These are phyloP conservation scores for Cyanidiococcus yangmingshanensis DNA, from an alignment of 23 red algal species.

Conservation along the genomic window DNA sequence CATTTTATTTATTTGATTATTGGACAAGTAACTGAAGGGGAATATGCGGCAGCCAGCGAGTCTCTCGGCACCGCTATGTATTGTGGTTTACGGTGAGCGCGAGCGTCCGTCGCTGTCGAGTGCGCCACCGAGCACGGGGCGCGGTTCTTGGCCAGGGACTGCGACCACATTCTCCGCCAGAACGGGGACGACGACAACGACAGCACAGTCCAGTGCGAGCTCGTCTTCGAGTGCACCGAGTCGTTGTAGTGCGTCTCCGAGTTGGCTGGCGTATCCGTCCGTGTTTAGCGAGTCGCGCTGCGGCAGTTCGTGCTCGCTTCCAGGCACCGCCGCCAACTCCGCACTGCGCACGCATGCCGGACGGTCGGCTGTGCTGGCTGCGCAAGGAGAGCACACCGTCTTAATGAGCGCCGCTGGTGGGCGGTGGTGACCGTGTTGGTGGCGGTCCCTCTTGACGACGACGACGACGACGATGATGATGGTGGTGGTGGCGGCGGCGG, in stretches of 20 bases:
- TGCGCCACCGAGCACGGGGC: neutral
- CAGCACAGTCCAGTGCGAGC: neutral
- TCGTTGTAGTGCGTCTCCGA: neutral
- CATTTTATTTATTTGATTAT: neutral
- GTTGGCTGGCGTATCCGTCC: neutral
- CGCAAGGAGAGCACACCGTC: neutral
- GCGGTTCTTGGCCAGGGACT: neutral
- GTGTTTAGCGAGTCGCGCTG: neutral
- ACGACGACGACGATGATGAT: no score
- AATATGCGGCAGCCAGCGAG: neutral
- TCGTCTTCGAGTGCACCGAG: neutral
- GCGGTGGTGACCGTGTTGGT: no score
- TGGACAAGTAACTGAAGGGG: neutral
- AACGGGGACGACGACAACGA: neutral
- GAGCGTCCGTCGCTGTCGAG: neutral
- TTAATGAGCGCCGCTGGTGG: neutral
- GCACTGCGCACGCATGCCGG: neutral
- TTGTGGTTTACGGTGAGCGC: neutral
- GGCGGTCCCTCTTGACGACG: no score
- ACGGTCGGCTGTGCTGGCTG: slow-evolving; percentile 1
- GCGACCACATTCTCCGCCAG: no score
- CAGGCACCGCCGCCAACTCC: slow-evolving; percentile 13
- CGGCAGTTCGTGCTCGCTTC: slow-evolving; percentile 3
- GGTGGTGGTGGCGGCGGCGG: no score
- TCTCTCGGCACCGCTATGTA: neutral